Conservation (phyloP, 768 basidiomycete species). For the Phylloporus sp. region DNA sequence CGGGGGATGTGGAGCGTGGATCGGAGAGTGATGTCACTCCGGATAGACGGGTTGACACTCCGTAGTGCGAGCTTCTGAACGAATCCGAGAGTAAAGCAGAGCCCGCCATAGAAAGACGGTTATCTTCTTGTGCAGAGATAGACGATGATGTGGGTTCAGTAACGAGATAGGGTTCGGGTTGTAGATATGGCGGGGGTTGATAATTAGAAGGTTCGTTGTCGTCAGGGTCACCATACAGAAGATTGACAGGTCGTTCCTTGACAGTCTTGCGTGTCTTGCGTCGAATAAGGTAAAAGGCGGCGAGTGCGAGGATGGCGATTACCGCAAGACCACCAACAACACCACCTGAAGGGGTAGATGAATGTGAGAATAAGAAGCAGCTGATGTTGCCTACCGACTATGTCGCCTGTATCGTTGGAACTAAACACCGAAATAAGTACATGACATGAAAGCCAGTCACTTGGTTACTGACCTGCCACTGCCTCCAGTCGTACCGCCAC, state of each 20-base stretch:
- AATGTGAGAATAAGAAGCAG: background rate
- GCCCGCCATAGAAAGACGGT: conserved; percentile 18
- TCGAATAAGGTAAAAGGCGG: conserved; percentile 47
- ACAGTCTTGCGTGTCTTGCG: conserved; percentile 40
- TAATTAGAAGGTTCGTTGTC: conserved; percentile 42
- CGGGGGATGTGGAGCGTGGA: conserved; percentile 46
- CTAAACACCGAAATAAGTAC: conserved; percentile 12
- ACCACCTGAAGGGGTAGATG: conserved; percentile 37
- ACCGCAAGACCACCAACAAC: conserved; percentile 56
- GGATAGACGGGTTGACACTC: conserved; percentile 27
- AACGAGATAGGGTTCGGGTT: conserved; percentile 72
- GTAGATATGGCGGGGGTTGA: conserved; percentile 67
- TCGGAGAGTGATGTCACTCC: conserved; percentile 30
- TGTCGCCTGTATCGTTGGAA: conserved; percentile 43
- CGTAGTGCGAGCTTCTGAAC: conserved; percentile 22
- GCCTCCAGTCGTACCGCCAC: conserved; percentile 31
- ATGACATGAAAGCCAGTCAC: background rate
- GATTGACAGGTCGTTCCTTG: conserved; percentile 62
- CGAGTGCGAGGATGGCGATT: conserved; percentile 38
- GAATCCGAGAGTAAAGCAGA: conserved; percentile 17
- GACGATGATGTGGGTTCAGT: conserved; percentile 54
- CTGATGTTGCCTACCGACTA: conserved; percentile 39
- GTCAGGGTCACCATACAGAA: conserved; percentile 56
- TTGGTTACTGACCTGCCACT: conserved; percentile 24
- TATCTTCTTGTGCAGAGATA: conserved; percentile 32